phyloP scores from a whole-genome alignment of 805 yeast genomes.

The Schizosaccharomyces cryophilus region DNA sequence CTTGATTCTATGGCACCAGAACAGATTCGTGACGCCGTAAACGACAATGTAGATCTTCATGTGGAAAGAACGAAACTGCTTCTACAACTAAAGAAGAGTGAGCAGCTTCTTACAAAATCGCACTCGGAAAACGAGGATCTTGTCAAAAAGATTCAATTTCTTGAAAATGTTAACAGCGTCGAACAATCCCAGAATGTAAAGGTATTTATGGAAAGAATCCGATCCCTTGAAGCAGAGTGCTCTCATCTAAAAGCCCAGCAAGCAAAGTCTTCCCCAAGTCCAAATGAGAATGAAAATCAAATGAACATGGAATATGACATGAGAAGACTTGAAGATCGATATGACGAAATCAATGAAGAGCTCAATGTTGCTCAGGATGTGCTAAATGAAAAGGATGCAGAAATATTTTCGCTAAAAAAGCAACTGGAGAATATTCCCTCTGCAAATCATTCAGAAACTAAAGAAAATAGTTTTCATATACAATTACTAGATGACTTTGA shows the following conservation, averaged over 20 bases:
- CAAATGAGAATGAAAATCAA: background rate
- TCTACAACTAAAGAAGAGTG: background rate
- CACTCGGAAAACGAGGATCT: background rate
- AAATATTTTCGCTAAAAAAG: background rate
- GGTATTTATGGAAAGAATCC: background rate
- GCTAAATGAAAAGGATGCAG: background rate
- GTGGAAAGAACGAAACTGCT: background rate
- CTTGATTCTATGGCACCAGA: slow-evolving; percentile 1
- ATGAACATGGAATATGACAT: background rate
- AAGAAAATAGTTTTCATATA: background rate
- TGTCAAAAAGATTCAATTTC: background rate
- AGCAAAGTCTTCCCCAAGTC: background rate
- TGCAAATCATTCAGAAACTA: background rate
- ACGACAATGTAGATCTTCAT: background rate
- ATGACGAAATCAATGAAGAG: background rate
- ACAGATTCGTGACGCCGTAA: background rate
- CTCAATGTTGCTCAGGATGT: background rate
- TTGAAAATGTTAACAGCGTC: background rate
- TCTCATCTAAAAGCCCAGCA: background rate
- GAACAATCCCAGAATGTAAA: background rate
- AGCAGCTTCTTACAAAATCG: background rate
- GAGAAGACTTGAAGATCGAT: background rate
- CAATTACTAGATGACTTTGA: background rate
- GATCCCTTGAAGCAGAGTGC: background rate
- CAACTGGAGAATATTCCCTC: background rate